Evolutionary conservation across 176 grass and related monocot genomes (phyloP).

Genomic region (Aegilops tauschii): DNA sequence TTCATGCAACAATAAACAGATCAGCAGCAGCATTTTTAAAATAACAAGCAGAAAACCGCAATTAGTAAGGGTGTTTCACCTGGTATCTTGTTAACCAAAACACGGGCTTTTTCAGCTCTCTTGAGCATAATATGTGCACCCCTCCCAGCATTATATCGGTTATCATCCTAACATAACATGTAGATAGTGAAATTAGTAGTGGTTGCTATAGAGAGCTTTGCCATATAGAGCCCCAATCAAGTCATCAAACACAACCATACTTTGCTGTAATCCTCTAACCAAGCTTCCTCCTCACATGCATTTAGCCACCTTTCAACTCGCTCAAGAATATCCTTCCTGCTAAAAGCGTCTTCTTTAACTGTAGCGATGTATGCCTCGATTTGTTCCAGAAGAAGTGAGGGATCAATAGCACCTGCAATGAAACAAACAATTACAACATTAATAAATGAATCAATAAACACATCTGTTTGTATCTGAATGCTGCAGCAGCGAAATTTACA

Average conservation of each 20-base stretch:
- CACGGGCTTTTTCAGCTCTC: slow-evolving; percentile 74
- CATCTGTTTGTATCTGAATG: not conserved
- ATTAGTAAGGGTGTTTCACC: slow-evolving; percentile 26
- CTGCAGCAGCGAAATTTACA: not conserved
- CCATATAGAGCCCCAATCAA: slow-evolving; percentile 6
- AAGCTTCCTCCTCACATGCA: slow-evolving; percentile 67
- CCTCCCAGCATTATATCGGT: slow-evolving; percentile 76
- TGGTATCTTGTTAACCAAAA: slow-evolving; percentile 75
- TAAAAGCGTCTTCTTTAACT: slow-evolving; percentile 77
- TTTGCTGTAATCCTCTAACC: slow-evolving; percentile 84
- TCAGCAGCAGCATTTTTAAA: not conserved
- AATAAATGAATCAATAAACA: not conserved
- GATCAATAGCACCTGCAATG: slow-evolving; percentile 66
- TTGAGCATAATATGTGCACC: slow-evolving; percentile 74
- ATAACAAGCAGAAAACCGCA: slow-evolving; percentile 1
- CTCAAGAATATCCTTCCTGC: slow-evolving; percentile 80
- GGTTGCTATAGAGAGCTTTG: not conserved
- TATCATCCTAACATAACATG: slow-evolving; percentile 52
- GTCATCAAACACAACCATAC: slow-evolving; percentile 22
- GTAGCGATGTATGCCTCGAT: slow-evolving; percentile 52
- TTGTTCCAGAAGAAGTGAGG: slow-evolving; percentile 64
- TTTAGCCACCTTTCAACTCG: slow-evolving; percentile 66
- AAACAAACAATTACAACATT: no score
- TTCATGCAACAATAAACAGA: slow-evolving; percentile 15
- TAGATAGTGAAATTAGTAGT: slow-evolving; percentile 12